Evolutionary conservation across 495 filamentous ascomycete genomes (phyloP).

Genomic region (Usnea hakonensis): DNA sequence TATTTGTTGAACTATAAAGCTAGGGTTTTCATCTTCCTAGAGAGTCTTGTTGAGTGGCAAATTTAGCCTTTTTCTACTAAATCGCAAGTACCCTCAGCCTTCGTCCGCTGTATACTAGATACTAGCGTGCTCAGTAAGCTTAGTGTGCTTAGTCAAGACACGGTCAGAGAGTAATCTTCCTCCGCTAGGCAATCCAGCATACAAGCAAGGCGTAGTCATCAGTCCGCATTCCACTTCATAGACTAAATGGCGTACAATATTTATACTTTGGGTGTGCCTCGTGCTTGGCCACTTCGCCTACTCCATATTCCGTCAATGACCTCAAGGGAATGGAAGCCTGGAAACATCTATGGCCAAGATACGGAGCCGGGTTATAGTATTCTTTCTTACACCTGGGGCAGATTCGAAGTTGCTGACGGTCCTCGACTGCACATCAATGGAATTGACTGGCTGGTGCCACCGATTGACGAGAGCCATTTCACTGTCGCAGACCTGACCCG

Average conservation of each 20-base stretch:
- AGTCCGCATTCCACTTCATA: too few relatives aligned
- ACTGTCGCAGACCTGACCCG: not conserved
- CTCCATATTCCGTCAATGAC: conserved; percentile 7
- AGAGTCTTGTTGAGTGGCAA: too few relatives aligned
- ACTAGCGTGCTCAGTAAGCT: too few relatives aligned
- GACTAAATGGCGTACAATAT: not conserved
- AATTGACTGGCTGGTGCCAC: not conserved
- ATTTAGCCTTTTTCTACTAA: too few relatives aligned
- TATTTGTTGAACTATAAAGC: too few relatives aligned
- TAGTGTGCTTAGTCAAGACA: too few relatives aligned
- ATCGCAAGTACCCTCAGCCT: too few relatives aligned
- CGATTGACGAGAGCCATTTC: not conserved
- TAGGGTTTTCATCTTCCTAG: too few relatives aligned
- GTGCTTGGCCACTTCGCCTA: not conserved
- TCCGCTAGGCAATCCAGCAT: too few relatives aligned
- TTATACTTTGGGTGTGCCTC: not conserved
- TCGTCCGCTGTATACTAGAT: too few relatives aligned
- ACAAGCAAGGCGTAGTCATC: too few relatives aligned
- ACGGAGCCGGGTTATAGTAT: not conserved
- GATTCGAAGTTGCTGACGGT: not conserved
- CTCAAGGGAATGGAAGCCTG: not conserved
- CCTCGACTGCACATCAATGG: not conserved
- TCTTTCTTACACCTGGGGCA: not conserved
- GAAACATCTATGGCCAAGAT: not conserved
- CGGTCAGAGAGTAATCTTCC: too few relatives aligned